Evolutionary conservation across 2,329 filamentous ascomycete species (phyloP), one percentile per base, ranked within the genome.

Genomic region (Xylaria sp.): DNA sequence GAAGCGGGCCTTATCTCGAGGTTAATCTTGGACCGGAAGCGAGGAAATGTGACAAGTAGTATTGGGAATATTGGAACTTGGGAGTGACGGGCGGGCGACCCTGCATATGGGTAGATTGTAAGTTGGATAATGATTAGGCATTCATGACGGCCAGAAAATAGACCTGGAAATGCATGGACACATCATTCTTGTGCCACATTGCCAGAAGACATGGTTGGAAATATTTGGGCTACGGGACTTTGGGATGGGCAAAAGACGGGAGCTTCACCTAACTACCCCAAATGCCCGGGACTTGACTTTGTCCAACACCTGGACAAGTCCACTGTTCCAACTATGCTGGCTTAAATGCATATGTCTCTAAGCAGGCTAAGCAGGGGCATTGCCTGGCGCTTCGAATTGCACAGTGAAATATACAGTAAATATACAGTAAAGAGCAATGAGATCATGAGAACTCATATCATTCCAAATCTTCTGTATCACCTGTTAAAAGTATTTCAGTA

Each of bases 11-110:
- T 37, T 45, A 25, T 17, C 47, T 61, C 14, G 43, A 51, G 54
- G 50, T 17, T 50, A 55, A 37, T 38, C 42, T 11, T 51, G 46
- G 2, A 31, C 37, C 28, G 33, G 45, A 17, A 42, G 37, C 28
- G 60, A 50, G 38, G 8, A 46, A 53, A 64, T 49, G 38, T 52
- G 51, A 61, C 35, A n/a, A n/a, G n/a, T n/a, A n/a, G n/a, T n/a
- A n/a, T n/a, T n/a, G n/a, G n/a, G n/a, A n/a, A 57, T 43, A 28
- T 61, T 11, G 57, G 40, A 53, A 9, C 28, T 31, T 31, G 28
- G 9, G 28, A 53, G 47, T 64, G 56, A 56, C 46, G 25, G 43
- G n/a, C 15, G 19, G 37, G 47, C 19, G 45, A 55, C 42, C 17
- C 21, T 53, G 61, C 51, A 60, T 56, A 25, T 35, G 19, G 25